These are phyloP conservation scores for Colletotrichum paranaense DNA, from an alignment of 2,329 filamentous ascomycete genomes.

Conservation along the genomic window DNA sequence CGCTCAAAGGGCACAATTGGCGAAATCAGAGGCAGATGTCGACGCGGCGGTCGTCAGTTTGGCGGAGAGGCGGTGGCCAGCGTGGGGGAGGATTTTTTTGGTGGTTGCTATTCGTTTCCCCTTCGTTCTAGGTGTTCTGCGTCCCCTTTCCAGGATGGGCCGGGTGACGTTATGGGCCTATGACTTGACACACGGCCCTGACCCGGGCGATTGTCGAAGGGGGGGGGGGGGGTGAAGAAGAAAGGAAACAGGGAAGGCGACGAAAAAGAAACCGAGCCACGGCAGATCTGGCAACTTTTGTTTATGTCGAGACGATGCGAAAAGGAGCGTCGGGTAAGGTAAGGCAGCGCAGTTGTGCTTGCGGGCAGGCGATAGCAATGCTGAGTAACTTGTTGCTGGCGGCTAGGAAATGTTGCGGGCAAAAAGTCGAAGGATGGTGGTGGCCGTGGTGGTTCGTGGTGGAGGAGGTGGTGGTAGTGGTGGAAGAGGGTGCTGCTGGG, in stretches of 20 bases:
- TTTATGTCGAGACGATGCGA: constrained; percentile 6
- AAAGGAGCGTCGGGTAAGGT: constrained; percentile 25
- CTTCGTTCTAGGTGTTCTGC: constrained; percentile 31
- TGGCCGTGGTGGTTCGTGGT: constrained; percentile 13
- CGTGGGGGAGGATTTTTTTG: constrained; percentile 16
- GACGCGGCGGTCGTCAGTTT: constrained; percentile 3
- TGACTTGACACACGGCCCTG: constrained; percentile 29
- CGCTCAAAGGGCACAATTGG: constrained; percentile 23
- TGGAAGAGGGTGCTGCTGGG: constrained; percentile 5
- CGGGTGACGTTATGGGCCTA: constrained; percentile 35
- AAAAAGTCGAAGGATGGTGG: constrained; percentile 8
- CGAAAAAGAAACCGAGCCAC: neutral
- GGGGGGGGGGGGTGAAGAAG: neutral
- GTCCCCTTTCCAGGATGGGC: constrained; percentile 32
- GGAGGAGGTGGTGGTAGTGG: constrained; percentile 5
- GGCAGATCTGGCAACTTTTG: neutral
- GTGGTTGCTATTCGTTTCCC: constrained; percentile 32
- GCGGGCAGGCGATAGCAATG: constrained; percentile 23
- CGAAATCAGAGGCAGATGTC: neutral
- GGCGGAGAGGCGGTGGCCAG: constrained; percentile 11
- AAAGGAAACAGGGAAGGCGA: neutral
- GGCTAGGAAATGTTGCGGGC: constrained; percentile 23
- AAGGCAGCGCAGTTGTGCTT: neutral
- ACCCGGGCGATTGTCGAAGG: constrained; percentile 7
- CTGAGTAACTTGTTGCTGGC: constrained; percentile 17